These are phyloP conservation scores for Exophiala calicioides DNA, from an alignment of 2,329 filamentous ascomycete genomes.

Conservation along the genomic window DNA sequence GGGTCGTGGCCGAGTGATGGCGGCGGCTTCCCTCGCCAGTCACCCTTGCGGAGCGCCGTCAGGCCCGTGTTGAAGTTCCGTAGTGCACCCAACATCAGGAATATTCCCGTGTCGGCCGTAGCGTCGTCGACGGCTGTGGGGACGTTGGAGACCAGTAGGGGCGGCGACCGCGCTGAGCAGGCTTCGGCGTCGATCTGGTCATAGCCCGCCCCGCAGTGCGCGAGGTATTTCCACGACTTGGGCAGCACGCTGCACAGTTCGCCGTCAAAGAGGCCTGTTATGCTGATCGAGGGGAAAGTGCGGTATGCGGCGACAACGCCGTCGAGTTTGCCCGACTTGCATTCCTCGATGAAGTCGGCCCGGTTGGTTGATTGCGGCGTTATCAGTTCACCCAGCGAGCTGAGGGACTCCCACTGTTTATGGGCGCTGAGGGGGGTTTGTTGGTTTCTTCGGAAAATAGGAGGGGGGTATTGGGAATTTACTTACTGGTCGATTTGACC, in stretches of 20 bases:
- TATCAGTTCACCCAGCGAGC: slow-evolving; percentile 65
- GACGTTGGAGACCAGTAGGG: slow-evolving; percentile 73
- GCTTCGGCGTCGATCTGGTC: slow-evolving; percentile 76
- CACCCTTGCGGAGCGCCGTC: slow-evolving; percentile 62
- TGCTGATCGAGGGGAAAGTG: slow-evolving; percentile 64
- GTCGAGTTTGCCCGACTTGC: slow-evolving; percentile 64
- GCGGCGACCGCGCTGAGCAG: slow-evolving; percentile 60
- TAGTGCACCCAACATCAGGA: slow-evolving; percentile 76
- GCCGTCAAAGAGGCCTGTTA: slow-evolving; percentile 70
- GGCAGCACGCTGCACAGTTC: slow-evolving; percentile 62
- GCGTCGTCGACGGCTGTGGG: slow-evolving; percentile 80
- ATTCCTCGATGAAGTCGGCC: slow-evolving; percentile 68
- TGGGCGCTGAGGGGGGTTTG: slow-evolving; percentile 52
- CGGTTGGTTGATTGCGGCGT: slow-evolving; percentile 63
- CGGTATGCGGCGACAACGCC: slow-evolving; percentile 67
- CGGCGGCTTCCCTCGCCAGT: slow-evolving; percentile 64
- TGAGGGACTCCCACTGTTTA: slow-evolving; percentile 63
- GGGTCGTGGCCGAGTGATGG: slow-evolving; percentile 71
- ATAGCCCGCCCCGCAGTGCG: slow-evolving; percentile 66
- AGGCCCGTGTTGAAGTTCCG: slow-evolving; percentile 71
- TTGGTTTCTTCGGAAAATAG: slow-evolving; percentile 3
- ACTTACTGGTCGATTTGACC: slow-evolving; percentile 66
- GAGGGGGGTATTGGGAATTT: background rate
- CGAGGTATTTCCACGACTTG: slow-evolving; percentile 40
- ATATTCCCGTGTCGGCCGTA: slow-evolving; percentile 79